Evolutionary conservation across 2,329 filamentous ascomycete species (phyloP), one percentile per base, ranked within the genome.

Genomic region (Fusarium sp.): DNA sequence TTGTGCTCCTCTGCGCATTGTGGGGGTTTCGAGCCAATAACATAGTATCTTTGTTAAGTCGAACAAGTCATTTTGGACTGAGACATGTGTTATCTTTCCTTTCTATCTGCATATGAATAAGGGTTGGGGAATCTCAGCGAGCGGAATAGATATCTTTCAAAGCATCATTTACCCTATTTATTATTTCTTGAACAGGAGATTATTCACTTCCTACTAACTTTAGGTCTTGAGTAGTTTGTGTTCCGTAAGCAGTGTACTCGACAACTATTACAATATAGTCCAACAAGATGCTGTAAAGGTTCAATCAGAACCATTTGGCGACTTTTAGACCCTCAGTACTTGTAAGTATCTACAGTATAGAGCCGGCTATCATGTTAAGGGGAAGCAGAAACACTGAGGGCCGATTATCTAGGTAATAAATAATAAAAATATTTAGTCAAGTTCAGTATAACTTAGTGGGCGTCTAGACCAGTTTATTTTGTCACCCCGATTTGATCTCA

Each of bases 1-100:
- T 62, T 16, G 33, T 35, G 38, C 39, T 54, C 51, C 38, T 57
- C 53, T 56, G 28, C 38, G 42, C 54, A 33, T 58, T 75, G 75
- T 68, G 74, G 75, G 75, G 74, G 64, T 69, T 74, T 48, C 35
- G 61, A 55, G 57, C 75, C 73, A 77, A 76, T 76, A 60, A 66
- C 26, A 47, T 64, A 62, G 50, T 64, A 58, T 55, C 58, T 39
- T 15, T 15, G 36, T 20, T 16, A 33, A 36, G 39, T 57, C 50
- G 38, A 51, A 53, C 35, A 66, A n/a, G 31, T 24, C 44, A 45
- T 50, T 68, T 54, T 76, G 59, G 61, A 54, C 61, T 56, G 20
- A 48, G 30, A 31, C 39, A 50, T 48, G 28, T 20, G 18, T 55
- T 35, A 44, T 33, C 31, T 45, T 30, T 57, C 9, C 16, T 36